A percentile compares a stretch with the other conserved stretches of the same genome.
Evolutionary conservation across 768 basidiomycete species (phyloP).

Genomic region (Macrolepiota albuminosa): DNA sequence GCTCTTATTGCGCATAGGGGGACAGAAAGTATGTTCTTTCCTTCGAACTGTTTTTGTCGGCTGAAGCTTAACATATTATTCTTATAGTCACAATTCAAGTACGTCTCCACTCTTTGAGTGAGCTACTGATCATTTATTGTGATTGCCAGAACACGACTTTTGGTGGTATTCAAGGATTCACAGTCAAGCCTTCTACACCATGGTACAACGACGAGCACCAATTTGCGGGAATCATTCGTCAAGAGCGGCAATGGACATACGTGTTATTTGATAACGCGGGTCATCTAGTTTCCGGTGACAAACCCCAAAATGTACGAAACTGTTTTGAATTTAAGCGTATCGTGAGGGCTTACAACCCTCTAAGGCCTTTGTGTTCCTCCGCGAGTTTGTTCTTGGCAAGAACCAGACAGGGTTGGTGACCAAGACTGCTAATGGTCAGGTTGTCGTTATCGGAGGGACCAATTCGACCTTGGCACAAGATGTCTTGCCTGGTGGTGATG

Average conservation of each 20-base stretch:
- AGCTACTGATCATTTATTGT: constrained; percentile 1
- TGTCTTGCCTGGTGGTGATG: constrained; percentile 49
- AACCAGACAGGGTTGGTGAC: constrained; percentile 57
- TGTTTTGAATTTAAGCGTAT: background rate
- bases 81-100: constrained; percentile 54
- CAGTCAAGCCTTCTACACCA: constrained; percentile 59
- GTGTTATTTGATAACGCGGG: constrained; percentile 37
- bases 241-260: constrained; percentile 67
- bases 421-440: constrained; percentile 20
- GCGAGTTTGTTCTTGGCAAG: constrained; percentile 64
- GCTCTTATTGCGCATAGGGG: constrained; percentile 58
- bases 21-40: constrained; percentile 46
- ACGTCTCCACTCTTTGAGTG: background rate
- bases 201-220: constrained; percentile 58
- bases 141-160: constrained; percentile 66
- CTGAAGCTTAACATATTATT: constrained; percentile 19
- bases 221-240: constrained; percentile 66
- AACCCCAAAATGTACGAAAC: constrained; percentile 32
- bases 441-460: constrained; percentile 44
- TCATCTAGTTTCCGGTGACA: constrained; percentile 33
- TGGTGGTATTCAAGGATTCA: constrained; percentile 73
- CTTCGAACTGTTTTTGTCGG: background rate
- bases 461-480: constrained; percentile 37
- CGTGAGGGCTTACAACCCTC: background rate
- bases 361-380: constrained; percentile 57